Evolutionary conservation across 805 yeast genomes (phyloP).

Genomic region (Kodamaea hsintzibuensis): DNA sequence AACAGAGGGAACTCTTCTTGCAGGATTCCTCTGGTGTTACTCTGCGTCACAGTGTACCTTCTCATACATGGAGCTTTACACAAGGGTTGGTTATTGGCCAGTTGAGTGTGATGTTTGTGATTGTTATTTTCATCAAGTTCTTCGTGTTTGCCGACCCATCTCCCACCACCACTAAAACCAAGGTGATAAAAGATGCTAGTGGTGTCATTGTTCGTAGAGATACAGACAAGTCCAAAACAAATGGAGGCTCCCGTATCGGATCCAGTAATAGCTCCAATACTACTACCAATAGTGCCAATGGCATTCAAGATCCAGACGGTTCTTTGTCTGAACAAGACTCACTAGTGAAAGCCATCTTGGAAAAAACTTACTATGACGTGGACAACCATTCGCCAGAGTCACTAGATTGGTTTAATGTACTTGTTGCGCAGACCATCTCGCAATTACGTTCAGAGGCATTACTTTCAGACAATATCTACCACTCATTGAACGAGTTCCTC

Average conservation of each 20-base stretch:
- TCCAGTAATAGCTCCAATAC: slow-evolving; percentile 5
- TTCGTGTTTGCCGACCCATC: slow-evolving; percentile 73
- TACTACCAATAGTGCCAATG: slow-evolving; percentile 16
- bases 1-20: slow-evolving; percentile 25
- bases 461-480: slow-evolving; percentile 78
- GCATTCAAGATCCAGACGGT: slow-evolving; percentile 11
- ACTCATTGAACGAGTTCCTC: slow-evolving; percentile 70
- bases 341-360: slow-evolving; percentile 56
- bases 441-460: slow-evolving; percentile 90
- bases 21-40: slow-evolving; percentile 13
- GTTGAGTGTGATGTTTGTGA: slow-evolving; percentile 62
- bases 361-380: slow-evolving; percentile 91
- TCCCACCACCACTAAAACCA: slow-evolving; percentile 32
- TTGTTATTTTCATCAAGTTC: slow-evolving; percentile 67
- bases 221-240: slow-evolving; percentile 20
- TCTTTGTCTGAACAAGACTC: slow-evolving; percentile 10
- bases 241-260: slow-evolving; percentile 8
- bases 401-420: slow-evolving; percentile 94
- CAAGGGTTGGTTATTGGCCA: slow-evolving; percentile 78
- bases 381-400: slow-evolving; percentile 86
- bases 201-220: slow-evolving; percentile 37
- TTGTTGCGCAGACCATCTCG: slow-evolving; percentile 86
- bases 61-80: slow-evolving; percentile 61
- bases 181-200: slow-evolving; percentile 27
- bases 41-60: slow-evolving; percentile 12